Base-by-base conservation (phyloP, 371 early-diverging fungal species). In the Chytridium lagenaria region DNA sequence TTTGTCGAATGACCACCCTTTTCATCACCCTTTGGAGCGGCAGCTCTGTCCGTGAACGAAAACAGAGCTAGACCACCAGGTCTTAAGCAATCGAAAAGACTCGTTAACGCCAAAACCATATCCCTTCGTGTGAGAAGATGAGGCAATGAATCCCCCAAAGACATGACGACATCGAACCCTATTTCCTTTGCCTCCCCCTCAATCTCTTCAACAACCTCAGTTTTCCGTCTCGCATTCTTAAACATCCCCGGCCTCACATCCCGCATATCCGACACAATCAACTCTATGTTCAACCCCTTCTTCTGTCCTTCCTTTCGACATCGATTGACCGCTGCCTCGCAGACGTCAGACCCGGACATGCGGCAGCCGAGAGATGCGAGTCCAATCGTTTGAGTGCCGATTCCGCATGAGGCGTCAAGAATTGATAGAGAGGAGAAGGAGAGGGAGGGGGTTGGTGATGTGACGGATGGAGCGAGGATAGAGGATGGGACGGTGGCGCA, bases 321-420 rank as follows among this genome's bases (percentile, higher is more conserved):
- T 10, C 61, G 30, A 10, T 61, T 34, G 34, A 61, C 36, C n/a
- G 36, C 34, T 5, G 30, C 34, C 12, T 28, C 12, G 61, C 34
- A 61, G 23, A 61, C 36, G 36, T 61, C 61, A 10, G 61, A 61
- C 12, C n/a, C 61, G 34, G 61, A 61, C 16, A 61, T 15, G 3
- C 34, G 30, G 36, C 61, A 61, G 30, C 61, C 61, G 5, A 61
- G 36, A 16, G 61, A 61, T 3, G 61, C 30, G 3, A 61, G 61
- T 10, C 61, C 61, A 26, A 61, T 28, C 10, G 61, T 16, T 61
- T 61, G 61, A 3, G 61, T 61, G 30, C 61, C 61, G 61, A 61
- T 61, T 7, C 61, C 61, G 61, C 61, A 33, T 16, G 61, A 33
- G 7, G 61, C 61, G 23, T 61, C 61, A 34, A 61, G 61, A 34